A percentile compares a stretch with the other conserved stretches of the same genome.
Conservation (phyloP, 805 yeast genomes). For the Yarrowia phangngaensis region DNA sequence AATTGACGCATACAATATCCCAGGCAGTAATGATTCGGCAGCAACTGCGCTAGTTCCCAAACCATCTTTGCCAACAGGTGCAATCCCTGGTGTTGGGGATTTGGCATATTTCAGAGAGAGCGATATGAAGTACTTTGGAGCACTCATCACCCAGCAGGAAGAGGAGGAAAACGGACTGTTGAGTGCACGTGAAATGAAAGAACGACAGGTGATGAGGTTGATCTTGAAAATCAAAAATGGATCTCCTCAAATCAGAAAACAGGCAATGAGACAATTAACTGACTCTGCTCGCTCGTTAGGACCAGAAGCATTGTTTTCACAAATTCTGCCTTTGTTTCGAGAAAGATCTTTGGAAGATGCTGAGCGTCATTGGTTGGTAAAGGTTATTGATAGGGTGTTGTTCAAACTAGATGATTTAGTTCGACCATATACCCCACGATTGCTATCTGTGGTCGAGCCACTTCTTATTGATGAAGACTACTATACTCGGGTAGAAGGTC, state of each 20-base stretch:
- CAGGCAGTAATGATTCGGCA: slow-evolving; percentile 43
- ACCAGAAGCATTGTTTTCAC: slow-evolving; percentile 61
- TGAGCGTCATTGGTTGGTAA: slow-evolving; percentile 78
- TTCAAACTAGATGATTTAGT: slow-evolving; percentile 61
- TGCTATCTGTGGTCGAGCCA: slow-evolving; percentile 73
- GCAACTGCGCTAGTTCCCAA: slow-evolving; percentile 45
- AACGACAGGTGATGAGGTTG: slow-evolving; percentile 57
- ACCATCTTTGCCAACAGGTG: slow-evolving; percentile 1
- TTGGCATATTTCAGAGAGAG: slow-evolving; percentile 62
- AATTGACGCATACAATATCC: slow-evolving; percentile 48
- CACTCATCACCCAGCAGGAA: slow-evolving; percentile 43
- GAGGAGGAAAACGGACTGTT: slow-evolving; percentile 39
- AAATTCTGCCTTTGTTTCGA: slow-evolving; percentile 68
- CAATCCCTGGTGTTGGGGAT: slow-evolving; percentile 60
- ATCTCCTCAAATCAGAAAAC: slow-evolving; percentile 59
- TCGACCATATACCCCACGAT: slow-evolving; percentile 68
- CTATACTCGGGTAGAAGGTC: slow-evolving; percentile 69
- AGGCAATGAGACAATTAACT: slow-evolving; percentile 61
- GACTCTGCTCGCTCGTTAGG: slow-evolving; percentile 65
- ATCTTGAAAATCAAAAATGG: slow-evolving; percentile 77
- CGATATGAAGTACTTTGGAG: slow-evolving; percentile 71
- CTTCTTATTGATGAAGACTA: slow-evolving; percentile 73
- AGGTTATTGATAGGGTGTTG: slow-evolving; percentile 65
- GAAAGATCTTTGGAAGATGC: slow-evolving; percentile 72
- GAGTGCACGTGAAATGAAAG: slow-evolving; percentile 53